A percentile compares a stretch with the other conserved stretches of the same genome.
These are phyloP conservation scores for Crithidia thermophila DNA, from an alignment of 208 protist species.

Conservation along the genomic window DNA sequence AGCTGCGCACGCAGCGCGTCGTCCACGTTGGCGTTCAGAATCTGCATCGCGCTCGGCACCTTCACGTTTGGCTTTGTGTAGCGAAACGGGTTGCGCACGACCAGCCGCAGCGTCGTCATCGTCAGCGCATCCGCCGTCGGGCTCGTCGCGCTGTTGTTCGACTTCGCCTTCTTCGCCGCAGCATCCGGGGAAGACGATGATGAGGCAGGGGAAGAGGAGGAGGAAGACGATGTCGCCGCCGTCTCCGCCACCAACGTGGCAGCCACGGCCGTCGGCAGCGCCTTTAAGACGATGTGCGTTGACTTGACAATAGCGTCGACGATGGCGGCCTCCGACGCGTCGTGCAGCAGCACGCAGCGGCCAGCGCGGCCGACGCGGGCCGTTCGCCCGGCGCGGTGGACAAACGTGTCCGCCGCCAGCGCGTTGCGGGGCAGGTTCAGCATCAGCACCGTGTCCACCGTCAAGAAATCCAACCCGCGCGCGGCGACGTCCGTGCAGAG, in stretches of 20 bases:
- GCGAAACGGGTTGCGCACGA: slow-evolving; percentile 74
- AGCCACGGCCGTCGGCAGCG: slow-evolving; percentile 28
- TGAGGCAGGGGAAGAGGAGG: not conserved
- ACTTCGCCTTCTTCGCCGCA: slow-evolving; percentile 6
- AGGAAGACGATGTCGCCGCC: too few relatives aligned
- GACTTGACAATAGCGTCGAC: slow-evolving; percentile 67
- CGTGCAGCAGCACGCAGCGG: slow-evolving; percentile 89
- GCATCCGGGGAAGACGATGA: not conserved
- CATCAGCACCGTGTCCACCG: slow-evolving; percentile 96
- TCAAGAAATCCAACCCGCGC: slow-evolving; percentile 95
- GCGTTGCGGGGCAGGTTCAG: slow-evolving; percentile 89
- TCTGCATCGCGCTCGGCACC: slow-evolving; percentile 64
- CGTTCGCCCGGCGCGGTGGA: slow-evolving; percentile 97
- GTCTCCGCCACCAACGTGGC: slow-evolving; percentile 2
- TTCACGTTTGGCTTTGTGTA: slow-evolving; percentile 50
- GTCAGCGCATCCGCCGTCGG: not conserved
- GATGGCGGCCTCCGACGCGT: slow-evolving; percentile 38
- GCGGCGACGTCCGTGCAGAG: slow-evolving; percentile 96
- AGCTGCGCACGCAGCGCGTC: slow-evolving; percentile 23
- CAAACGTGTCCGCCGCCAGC: slow-evolving; percentile 93
- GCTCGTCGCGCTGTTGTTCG: not conserved
- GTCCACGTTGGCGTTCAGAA: slow-evolving; percentile 55
- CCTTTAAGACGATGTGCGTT: slow-evolving; percentile 69
- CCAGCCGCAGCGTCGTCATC: slow-evolving; percentile 43
- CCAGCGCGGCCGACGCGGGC: slow-evolving; percentile 91